Evolutionary conservation across 192 early-diverging fungal species (phyloP).

Genomic region (Rhizophagus prolifer): DNA sequence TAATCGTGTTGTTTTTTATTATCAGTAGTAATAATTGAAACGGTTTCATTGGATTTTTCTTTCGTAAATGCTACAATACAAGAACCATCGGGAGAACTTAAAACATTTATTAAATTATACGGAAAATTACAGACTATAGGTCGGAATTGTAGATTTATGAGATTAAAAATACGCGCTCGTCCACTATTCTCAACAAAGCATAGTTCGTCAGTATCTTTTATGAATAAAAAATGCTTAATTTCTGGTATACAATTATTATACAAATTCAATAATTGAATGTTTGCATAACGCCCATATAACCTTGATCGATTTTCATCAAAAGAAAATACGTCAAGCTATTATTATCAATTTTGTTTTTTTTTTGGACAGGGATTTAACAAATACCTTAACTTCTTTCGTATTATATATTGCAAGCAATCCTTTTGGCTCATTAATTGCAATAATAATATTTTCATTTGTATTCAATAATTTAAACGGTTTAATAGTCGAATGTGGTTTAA

Average conservation of each 20-base stretch:
- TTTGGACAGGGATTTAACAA: no score
- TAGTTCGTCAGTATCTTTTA: slow-evolving; percentile 8
- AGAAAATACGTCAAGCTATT: not conserved
- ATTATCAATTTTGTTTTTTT: no score
- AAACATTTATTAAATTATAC: not conserved
- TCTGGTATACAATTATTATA: not conserved
- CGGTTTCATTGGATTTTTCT: no score
- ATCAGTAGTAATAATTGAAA: no score
- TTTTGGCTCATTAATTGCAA: slow-evolving; percentile 16
- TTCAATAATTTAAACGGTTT: not conserved
- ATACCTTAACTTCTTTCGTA: not conserved
- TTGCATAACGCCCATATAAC: not conserved
- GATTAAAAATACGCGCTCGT: not conserved
- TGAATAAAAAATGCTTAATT: slow-evolving; percentile 5
- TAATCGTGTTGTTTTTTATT: no score
- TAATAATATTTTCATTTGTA: not conserved
- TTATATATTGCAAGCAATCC: not conserved
- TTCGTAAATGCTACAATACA: slow-evolving; percentile 16
- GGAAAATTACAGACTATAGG: not conserved
- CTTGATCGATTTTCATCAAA: not conserved
- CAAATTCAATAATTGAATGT: not conserved
- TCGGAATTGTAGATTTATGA: not conserved
- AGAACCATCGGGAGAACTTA: not conserved
- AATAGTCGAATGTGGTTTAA: not conserved
- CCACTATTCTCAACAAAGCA: slow-evolving; percentile 10